phyloP scores from a whole-genome alignment of 139 green algal species.

The Auxenochlorella pyrenoidosa region DNA sequence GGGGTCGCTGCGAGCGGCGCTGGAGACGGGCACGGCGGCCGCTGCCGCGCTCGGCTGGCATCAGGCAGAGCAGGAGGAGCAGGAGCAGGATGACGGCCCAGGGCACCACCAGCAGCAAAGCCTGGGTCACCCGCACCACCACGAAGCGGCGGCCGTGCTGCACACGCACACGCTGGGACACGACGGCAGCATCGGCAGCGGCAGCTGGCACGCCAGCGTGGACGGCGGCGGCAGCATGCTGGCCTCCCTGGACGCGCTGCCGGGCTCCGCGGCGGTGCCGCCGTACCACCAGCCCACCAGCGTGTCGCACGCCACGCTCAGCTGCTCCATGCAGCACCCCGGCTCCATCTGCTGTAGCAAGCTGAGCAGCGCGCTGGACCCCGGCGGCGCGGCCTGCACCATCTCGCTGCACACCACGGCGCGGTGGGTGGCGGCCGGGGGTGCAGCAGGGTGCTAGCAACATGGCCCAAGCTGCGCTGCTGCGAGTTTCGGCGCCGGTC shows the following conservation, averaged over 20 bases:
- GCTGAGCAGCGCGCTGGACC: conserved; percentile 37
- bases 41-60: not conserved
- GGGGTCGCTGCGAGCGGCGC: conserved; percentile 2
- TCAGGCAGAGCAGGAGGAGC: not conserved
- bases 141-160: not conserved
- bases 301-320: conserved; percentile 15
- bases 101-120: not conserved
- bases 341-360: conserved; percentile 53
- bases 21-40: not conserved
- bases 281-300: conserved; percentile 24
- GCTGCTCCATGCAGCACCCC: conserved; percentile 44
- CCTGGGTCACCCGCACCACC: not conserved
- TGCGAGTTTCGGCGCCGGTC: no score
- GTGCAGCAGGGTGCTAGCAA: not conserved
- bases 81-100: not conserved
- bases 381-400: conserved; percentile 2
- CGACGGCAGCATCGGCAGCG: not conserved
- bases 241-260: not conserved
- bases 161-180: not conserved
- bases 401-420: conserved; percentile 46
- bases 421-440: conserved; percentile 8
- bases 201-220: not conserved
- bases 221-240: not conserved
- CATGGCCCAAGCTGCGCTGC: no score
- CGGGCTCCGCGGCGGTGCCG: not conserved